Evolutionary conservation across 441 rosid genomes (phyloP).

Genomic region (Bocquillonia castaneifolia): DNA sequence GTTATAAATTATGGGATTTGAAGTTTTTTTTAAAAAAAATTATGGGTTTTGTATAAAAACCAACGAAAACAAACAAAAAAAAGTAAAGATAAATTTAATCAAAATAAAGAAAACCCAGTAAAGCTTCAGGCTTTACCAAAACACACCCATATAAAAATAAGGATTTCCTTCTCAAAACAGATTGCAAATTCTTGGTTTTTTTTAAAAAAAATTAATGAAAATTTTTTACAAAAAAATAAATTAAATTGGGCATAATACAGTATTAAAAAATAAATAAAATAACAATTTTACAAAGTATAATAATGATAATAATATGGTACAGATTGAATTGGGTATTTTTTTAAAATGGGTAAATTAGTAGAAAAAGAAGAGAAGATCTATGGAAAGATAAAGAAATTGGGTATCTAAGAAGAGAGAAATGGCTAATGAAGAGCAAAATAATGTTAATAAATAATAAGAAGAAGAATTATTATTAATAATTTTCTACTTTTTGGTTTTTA

Average conservation of each 20-base stretch:
- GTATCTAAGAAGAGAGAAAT: background rate
- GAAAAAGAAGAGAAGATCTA: background rate
- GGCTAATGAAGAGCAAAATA: conserved; percentile 8
- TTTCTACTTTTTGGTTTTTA: background rate
- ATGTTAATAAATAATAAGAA: too few species aligned
- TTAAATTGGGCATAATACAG: background rate
- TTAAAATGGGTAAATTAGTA: too few species aligned
- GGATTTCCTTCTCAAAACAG: background rate
- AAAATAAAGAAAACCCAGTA: conserved; percentile 24
- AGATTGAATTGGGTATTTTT: background rate
- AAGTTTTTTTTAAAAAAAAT: too few species aligned
- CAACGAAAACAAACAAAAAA: conserved; percentile 8
- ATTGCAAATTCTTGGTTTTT: background rate
- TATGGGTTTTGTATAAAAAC: conserved; percentile 4
- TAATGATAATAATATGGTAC: conserved; percentile 6
- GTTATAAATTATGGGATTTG: background rate
- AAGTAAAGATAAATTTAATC: too few species aligned
- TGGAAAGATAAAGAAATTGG: background rate
- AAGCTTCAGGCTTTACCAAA: conserved; percentile 13
- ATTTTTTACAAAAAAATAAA: background rate
- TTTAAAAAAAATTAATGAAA: background rate
- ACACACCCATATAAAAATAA: conserved; percentile 2
- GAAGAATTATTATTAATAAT: background rate
- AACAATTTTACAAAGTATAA: background rate
- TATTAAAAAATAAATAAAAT: background rate